Evolutionary conservation across 164 flowering plant genomes (phyloP), one percentile per base, ranked within the genome.

Genomic region (Umbilicus rupestris): DNA sequence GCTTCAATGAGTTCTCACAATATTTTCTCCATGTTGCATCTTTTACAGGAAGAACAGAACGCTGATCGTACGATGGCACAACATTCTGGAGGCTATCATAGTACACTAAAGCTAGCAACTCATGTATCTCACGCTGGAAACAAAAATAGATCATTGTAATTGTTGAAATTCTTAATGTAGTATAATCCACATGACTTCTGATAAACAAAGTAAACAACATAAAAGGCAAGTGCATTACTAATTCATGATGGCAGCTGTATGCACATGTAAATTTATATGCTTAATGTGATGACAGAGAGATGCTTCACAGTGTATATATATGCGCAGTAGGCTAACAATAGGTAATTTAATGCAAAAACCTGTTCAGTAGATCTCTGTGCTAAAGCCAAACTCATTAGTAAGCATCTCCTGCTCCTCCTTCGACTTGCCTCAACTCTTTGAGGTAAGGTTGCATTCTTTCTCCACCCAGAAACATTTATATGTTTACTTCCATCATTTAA

Each of bases 401-500:
- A 82, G 70, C 97, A 94, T 33, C 97, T 87, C 63, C 97, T 73
- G 68, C 96, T 91, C 76, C 96, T 87, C 77, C 95, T 83, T 64
- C 99, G 81, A 72, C 97, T 94, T 74, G 78, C 76, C 69, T 87
- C 96, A 62, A 94, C 97, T 83, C 99, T 84, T 60, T 83, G 86
- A 71, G 88, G 80, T 69, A 91, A 74, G 68, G 79, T 70, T 50
- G 74, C 72, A 78, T 80, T 85, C 78, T 88, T 94, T 73, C 92
- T 87, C 99, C 99, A 94, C 67, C 83, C 96, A 47, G 75, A 69
- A 30, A 82, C 97, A 81, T 94, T 91, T 69, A 84, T 81, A 71
- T 94, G 97, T 81, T 94, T 94, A 74, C 99, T 94, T 12, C 99
- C 99, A 83, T 94, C 99, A 87, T 94, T 94, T 66, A 91, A 83